Evolutionary conservation across 345 rosid genomes (phyloP).

Genomic region (Gossypium anomalum): DNA sequence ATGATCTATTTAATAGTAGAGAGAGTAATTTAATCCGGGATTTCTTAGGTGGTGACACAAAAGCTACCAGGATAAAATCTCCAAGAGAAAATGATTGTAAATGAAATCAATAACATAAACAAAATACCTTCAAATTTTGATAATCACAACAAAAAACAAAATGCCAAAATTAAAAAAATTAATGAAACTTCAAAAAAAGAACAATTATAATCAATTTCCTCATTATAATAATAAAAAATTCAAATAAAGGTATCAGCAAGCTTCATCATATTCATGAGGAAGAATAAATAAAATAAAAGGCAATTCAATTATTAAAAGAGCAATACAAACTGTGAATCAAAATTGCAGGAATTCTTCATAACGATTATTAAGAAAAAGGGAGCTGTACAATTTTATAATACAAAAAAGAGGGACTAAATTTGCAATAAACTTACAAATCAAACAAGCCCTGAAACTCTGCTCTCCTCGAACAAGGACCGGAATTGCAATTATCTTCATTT

Average conservation of each 20-base stretch:
- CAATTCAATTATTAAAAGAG: not conserved
- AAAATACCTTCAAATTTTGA: not conserved
- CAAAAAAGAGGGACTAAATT: not conserved
- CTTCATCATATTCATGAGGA: no score
- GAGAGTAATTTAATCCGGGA: no score
- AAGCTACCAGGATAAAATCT: not conserved
- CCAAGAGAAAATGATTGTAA: not conserved
- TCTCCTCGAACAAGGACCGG: slow-evolving; percentile 25
- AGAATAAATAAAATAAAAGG: no score
- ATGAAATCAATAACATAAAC: not conserved
- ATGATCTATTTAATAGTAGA: no score
- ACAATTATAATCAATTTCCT: no score
- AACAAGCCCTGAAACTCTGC: slow-evolving; percentile 24
- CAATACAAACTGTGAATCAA: not conserved
- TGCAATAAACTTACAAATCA: slow-evolving; percentile 27
- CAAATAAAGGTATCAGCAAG: no score
- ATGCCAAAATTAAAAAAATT: no score
- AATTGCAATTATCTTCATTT: slow-evolving; percentile 18
- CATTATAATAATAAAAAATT: no score
- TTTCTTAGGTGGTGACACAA: not conserved
- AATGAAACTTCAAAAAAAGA: no score
- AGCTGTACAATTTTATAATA: slow-evolving; percentile 2
- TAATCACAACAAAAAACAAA: no score
- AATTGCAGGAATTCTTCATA: not conserved
- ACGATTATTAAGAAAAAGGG: not conserved